Base-by-base conservation (phyloP, 192 early-diverging fungal genomes). In the Podila clonocystis region DNA sequence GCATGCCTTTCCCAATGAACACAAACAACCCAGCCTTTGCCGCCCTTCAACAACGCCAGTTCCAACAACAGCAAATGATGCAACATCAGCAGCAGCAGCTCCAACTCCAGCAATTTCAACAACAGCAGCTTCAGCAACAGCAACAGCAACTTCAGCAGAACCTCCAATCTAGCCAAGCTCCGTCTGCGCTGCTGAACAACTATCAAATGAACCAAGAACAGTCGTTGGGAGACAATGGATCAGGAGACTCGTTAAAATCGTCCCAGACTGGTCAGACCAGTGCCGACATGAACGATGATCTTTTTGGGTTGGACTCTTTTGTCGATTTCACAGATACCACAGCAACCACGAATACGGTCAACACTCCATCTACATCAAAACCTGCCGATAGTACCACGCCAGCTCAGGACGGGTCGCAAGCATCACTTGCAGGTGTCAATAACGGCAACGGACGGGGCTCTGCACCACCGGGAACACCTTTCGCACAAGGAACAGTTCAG, bases 231-330 rank as follows among this genome's bases (percentile, higher is more conserved):
- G 77, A 73, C 33, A 49, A 20, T 49, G 45, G 20, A 11, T 58
- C 74, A 30, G 74, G 31, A n/a, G 70, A 71, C 15, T 28, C 63
- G 2, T 26, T 62, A 33, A 72, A 80, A 13, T 9, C 26, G 3
- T 1, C 52, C 17, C 41, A 45, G 41, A 15, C 48, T 11, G 69
- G 71, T 26, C 65, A 52, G 26, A 12, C 60, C 11, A 34, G 48
- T 34, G 11, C 17, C 22, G 77, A 80, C 4, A 26, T 63, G 59
- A 71, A 62, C 55, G 77, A 80, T 11, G 77, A 80, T 52, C 66
- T 80, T 29, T 80, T 80, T 45, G 67, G 70, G 4, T 22, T 80
- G 38, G 77, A 80, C 1, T 80, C 76, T 9, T 79, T 80, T 49
- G 77, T 80, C 5, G 70, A 80, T 55, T 80, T 80, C 38, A 80